Conservation (phyloP, 2,329 filamentous ascomycete species). For the Hymenoscyphus scutula region DNA sequence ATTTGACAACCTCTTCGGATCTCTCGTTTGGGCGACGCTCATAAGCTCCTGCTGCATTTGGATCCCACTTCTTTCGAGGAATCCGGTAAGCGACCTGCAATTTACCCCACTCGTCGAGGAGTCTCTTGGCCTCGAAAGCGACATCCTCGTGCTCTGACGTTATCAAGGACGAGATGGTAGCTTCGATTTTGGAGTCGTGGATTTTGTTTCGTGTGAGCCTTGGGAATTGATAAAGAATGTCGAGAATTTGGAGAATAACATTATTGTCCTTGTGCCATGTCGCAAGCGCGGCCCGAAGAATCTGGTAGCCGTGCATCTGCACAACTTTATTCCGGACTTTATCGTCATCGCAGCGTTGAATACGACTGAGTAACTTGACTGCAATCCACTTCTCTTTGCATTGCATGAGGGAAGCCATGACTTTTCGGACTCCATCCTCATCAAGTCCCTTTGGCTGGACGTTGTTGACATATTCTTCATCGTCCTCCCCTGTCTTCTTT, state of each 20-base stretch:
- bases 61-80: slow-evolving; percentile 81
- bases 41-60: slow-evolving; percentile 55
- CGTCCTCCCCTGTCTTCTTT: slow-evolving; percentile 88
- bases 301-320: slow-evolving; percentile 95
- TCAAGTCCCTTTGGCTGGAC: slow-evolving; percentile 76
- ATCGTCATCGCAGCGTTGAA: slow-evolving; percentile 84
- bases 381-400: slow-evolving; percentile 99
- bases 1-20: slow-evolving; percentile 44
- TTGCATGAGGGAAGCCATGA: slow-evolving; percentile 95
- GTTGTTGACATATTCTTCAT: slow-evolving; percentile 93
- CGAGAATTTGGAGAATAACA: slow-evolving; percentile 82
- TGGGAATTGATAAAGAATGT: slow-evolving; percentile 85
- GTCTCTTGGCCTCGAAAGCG: slow-evolving; percentile 62
- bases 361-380: slow-evolving; percentile 86
- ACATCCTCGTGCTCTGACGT: slow-evolving; percentile 72
- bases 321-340: slow-evolving; percentile 84
- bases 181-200: slow-evolving; percentile 90
- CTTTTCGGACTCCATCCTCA: slow-evolving; percentile 82
- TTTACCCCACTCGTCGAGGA: slow-evolving; percentile 84
- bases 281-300: slow-evolving; percentile 81
- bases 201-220: slow-evolving; percentile 96
- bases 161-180: slow-evolving; percentile 68
- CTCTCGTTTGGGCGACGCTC: slow-evolving; percentile 66
- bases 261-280: slow-evolving; percentile 90
- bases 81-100: slow-evolving; percentile 91